Percentiles rank a stretch among this genome's conserved stretches.
Evolutionary conservation across 108 stramenopile species (phyloP).

Genomic region (Phaeodactylum tricornutum): DNA sequence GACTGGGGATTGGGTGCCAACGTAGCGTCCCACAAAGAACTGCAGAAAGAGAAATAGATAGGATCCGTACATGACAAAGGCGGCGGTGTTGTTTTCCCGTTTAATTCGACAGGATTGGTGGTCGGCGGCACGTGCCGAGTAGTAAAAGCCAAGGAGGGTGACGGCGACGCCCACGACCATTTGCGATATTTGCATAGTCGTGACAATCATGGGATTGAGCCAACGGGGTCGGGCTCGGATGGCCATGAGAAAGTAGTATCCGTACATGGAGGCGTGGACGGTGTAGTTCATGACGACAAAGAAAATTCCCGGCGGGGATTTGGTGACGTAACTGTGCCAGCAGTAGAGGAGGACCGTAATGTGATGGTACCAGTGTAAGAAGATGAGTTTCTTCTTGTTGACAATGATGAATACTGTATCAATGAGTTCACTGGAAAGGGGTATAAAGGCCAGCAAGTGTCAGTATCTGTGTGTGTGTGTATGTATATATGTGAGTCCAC

Average conservation of each 20-base stretch:
- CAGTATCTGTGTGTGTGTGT: not conserved
- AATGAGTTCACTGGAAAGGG: slow-evolving; percentile 66
- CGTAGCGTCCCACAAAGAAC: slow-evolving; percentile 78
- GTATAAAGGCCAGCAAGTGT: not conserved
- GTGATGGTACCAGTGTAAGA: slow-evolving; percentile 99
- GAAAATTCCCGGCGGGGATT: slow-evolving; percentile 85
- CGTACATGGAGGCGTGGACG: slow-evolving; percentile 98
- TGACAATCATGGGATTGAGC: slow-evolving; percentile 83
- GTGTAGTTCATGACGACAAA: slow-evolving; percentile 99
- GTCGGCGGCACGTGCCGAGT: slow-evolving; percentile 24
- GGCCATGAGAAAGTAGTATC: slow-evolving; percentile 96
- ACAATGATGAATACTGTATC: slow-evolving; percentile 97
- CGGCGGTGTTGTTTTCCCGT: slow-evolving; percentile 77
- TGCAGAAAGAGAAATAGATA: slow-evolving; percentile 82
- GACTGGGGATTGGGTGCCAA: too few species aligned
- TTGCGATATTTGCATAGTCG: slow-evolving; percentile 85
- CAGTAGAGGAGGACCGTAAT: slow-evolving; percentile 94
- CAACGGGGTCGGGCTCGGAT: slow-evolving; percentile 62
- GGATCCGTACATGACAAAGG: slow-evolving; percentile 84
- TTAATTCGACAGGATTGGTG: slow-evolving; percentile 48
- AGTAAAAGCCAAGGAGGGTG: slow-evolving; percentile 61
- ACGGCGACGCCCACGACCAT: slow-evolving; percentile 89
- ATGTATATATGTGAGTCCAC: not conserved
- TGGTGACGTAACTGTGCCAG: slow-evolving; percentile 92
- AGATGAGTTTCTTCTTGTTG: slow-evolving; percentile 91